phyloP scores from a whole-genome alignment of 2,329 filamentous ascomycete species.

The Diaporthe eres region DNA sequence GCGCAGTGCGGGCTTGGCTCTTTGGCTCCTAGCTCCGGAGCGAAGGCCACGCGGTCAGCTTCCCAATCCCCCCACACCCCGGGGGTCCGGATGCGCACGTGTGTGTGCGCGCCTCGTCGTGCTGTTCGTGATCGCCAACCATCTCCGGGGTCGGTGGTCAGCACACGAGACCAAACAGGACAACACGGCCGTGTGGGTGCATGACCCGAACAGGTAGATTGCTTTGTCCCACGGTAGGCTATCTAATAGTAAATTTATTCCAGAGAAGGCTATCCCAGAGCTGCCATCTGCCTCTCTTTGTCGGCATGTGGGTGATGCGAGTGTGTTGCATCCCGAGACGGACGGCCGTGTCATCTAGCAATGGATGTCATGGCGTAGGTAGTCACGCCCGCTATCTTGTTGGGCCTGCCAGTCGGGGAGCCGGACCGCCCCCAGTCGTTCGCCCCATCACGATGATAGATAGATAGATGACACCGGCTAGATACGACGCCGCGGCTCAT shows the following conservation, averaged over 20 bases:
- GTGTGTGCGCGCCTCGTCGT: neutral
- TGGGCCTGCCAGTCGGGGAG: conserved; percentile 10
- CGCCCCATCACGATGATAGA: neutral
- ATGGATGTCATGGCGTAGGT: neutral
- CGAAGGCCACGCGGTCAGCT: conserved; percentile 21
- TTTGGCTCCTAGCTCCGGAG: neutral
- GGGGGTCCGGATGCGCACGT: conserved; percentile 7
- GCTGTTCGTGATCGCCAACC: neutral
- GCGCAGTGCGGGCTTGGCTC: neutral
- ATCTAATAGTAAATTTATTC: neutral
- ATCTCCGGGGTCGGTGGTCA: conserved; percentile 22
- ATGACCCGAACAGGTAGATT: neutral
- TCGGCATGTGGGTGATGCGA: conserved; percentile 10
- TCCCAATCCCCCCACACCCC: neutral
- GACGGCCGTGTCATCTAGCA: conserved; percentile 7
- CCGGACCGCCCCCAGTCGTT: conserved; percentile 3
- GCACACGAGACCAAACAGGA: conserved; percentile 15
- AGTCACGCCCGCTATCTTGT: neutral
- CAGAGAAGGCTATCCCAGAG: neutral
- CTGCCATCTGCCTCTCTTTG: too few relatives aligned
- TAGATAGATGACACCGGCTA: conserved; percentile 1
- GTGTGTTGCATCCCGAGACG: conserved; percentile 24
- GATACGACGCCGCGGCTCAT: neutral
- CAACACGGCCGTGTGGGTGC: conserved; percentile 1
- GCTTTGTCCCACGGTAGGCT: neutral